phyloP scores from a whole-genome alignment of 805 yeast genomes.

The Candida quercuum region DNA sequence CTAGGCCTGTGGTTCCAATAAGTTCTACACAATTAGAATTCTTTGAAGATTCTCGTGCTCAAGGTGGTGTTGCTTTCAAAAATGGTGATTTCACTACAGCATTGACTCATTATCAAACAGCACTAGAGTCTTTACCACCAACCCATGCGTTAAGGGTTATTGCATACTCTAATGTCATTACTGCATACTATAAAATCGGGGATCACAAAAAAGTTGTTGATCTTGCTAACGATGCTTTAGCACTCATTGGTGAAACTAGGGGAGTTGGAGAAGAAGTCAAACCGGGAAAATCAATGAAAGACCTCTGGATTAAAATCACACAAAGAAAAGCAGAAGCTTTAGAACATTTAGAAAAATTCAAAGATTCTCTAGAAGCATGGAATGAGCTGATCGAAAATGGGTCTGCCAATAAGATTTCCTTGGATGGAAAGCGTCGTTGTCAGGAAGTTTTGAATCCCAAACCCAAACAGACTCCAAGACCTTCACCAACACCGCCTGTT shows the following conservation, averaged over 20 bases:
- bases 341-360: constrained; percentile 71
- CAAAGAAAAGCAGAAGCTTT: constrained; percentile 75
- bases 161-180: constrained; percentile 70
- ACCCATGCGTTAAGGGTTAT: constrained; percentile 63
- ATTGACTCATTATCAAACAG: constrained; percentile 48
- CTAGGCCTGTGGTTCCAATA: constrained; percentile 10
- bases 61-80: constrained; percentile 61
- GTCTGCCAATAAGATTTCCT: constrained; percentile 49
- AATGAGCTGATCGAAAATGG: constrained; percentile 63
- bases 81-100: constrained; percentile 82
- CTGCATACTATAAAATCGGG: constrained; percentile 64
- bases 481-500: constrained; percentile 7
- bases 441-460: constrained; percentile 56
- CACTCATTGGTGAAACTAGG: constrained; percentile 29
- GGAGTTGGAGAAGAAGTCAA: constrained; percentile 39
- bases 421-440: constrained; percentile 85
- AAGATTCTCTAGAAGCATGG: constrained; percentile 59
- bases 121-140: constrained; percentile 53
- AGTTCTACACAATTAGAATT: constrained; percentile 24
- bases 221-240: constrained; percentile 26
- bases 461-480: constrained; percentile 21
- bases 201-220: constrained; percentile 40
- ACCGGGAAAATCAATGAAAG: constrained; percentile 49
- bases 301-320: constrained; percentile 69
- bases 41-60: constrained; percentile 42